Evolutionary conservation across 2,329 filamentous ascomycete species (phyloP).

Genomic region (Talaromyces rugulosus): DNA sequence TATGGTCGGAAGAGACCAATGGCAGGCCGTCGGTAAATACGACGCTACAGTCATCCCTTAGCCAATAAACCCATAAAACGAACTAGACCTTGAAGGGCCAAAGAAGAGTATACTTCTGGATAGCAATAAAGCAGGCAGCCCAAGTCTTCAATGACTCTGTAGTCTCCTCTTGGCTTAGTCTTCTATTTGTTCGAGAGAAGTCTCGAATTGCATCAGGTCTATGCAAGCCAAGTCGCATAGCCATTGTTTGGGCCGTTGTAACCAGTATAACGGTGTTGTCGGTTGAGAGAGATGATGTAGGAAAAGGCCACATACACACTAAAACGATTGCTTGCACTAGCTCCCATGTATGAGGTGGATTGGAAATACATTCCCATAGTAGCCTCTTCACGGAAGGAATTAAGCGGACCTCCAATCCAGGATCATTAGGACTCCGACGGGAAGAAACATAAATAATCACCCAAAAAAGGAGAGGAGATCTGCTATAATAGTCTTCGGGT

Average conservation of each 20-base stretch:
- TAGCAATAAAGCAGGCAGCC: slow-evolving; percentile 18
- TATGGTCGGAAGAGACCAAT: slow-evolving; percentile 1
- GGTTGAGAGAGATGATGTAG: slow-evolving; percentile 15
- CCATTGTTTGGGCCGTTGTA: slow-evolving; percentile 16
- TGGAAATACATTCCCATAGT: slow-evolving; percentile 16
- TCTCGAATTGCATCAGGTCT: slow-evolving; percentile 18
- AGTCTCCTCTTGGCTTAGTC: slow-evolving; percentile 11
- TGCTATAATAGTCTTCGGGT: slow-evolving; percentile 11
- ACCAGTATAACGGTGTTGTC: slow-evolving; percentile 17
- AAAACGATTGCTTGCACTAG: slow-evolving; percentile 19
- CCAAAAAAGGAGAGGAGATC: slow-evolving; percentile 15
- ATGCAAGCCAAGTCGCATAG: slow-evolving; percentile 19
- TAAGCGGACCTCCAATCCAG: slow-evolving; percentile 8
- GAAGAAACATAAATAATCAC: slow-evolving; percentile 14
- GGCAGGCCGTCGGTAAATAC: slow-evolving; percentile 3
- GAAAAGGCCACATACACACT: slow-evolving; percentile 21
- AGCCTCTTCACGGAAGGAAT: slow-evolving; percentile 10
- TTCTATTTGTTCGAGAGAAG: slow-evolving; percentile 14
- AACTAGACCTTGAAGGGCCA: background rate
- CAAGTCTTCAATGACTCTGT: slow-evolving; percentile 17
- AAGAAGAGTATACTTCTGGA: slow-evolving; percentile 9
- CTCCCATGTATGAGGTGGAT: slow-evolving; percentile 16
- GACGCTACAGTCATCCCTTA: background rate
- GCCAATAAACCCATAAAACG: background rate
- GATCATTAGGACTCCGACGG: slow-evolving; percentile 11